Conservation (phyloP, 768 basidiomycete genomes). For the Boletus bicolor region DNA sequence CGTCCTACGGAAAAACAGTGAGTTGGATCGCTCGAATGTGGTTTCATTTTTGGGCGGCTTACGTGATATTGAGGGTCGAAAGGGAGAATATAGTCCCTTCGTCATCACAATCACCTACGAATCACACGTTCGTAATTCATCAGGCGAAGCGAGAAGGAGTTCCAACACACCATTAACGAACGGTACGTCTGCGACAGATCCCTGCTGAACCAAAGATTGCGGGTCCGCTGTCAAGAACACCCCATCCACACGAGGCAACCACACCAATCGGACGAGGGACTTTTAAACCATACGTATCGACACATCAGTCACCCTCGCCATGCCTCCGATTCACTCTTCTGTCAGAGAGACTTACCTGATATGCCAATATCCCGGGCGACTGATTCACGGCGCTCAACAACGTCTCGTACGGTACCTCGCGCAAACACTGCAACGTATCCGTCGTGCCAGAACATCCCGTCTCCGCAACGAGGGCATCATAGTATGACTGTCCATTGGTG, state of each 20-base stretch:
- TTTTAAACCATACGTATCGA: background rate
- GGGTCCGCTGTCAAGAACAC: slow-evolving; percentile 36
- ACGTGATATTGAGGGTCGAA: slow-evolving; percentile 49
- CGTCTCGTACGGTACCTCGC: slow-evolving; percentile 26
- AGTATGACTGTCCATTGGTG: slow-evolving; percentile 22
- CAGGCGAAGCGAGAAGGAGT: background rate
- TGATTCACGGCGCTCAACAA: slow-evolving; percentile 33
- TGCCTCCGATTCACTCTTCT: background rate
- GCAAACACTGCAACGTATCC: slow-evolving; percentile 35
- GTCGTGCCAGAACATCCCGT: slow-evolving; percentile 29
- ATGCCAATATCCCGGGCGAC: slow-evolving; percentile 31
- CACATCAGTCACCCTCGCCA: background rate
- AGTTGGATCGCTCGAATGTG: background rate
- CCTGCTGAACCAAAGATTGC: slow-evolving; percentile 30
- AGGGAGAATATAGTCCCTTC: slow-evolving; percentile 46
- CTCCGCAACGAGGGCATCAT: slow-evolving; percentile 29
- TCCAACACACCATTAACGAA: slow-evolving; percentile 7
- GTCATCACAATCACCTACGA: slow-evolving; percentile 38
- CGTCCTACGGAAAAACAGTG: slow-evolving; percentile 14
- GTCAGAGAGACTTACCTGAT: slow-evolving; percentile 24
- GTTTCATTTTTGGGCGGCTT: slow-evolving; percentile 4
- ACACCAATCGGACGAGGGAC: slow-evolving; percentile 29
- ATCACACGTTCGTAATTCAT: background rate
- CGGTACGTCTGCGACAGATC: slow-evolving; percentile 30
- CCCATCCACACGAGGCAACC: slow-evolving; percentile 40